phyloP scores from a whole-genome alignment of 2,329 filamentous ascomycete species.

The Corynespora cassiicola region DNA sequence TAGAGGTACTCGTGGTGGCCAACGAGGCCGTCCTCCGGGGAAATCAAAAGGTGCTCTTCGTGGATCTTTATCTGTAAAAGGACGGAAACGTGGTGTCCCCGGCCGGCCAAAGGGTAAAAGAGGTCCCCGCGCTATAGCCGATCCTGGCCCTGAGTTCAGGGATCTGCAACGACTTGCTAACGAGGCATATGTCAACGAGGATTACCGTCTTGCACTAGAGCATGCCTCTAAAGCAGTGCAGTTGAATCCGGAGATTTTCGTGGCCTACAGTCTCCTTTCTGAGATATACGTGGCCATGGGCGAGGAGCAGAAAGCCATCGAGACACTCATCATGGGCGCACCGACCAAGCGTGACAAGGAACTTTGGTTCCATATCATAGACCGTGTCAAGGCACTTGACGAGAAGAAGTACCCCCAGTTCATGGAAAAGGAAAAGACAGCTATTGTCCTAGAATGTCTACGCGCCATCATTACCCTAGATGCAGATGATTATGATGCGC shows the following conservation, averaged over 20 bases:
- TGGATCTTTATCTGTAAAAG: conserved; percentile 23
- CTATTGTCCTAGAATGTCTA: conserved; percentile 37
- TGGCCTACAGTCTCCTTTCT: conserved; percentile 65
- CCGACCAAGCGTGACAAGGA: conserved; percentile 62
- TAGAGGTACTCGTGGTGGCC: conserved; percentile 23
- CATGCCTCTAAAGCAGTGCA: conserved; percentile 43
- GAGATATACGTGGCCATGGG: conserved; percentile 64
- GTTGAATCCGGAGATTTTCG: conserved; percentile 67
- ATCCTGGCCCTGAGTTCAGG: conserved; percentile 75
- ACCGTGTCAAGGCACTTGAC: conserved; percentile 58
- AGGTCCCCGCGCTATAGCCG: conserved; percentile 63
- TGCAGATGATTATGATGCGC: conserved; percentile 58
- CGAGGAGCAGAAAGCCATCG: conserved; percentile 62
- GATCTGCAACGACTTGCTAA: conserved; percentile 71
- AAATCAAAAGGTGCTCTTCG: conserved; percentile 30
- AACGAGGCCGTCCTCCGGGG: conserved; percentile 32
- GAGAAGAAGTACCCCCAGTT: conserved; percentile 35
- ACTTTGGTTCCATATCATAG: conserved; percentile 65
- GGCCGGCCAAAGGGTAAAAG: conserved; percentile 39
- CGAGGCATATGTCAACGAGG: conserved; percentile 68
- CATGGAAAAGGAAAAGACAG: conserved; percentile 33
- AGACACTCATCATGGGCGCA: conserved; percentile 64
- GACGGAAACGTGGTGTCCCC: conserved; percentile 27
- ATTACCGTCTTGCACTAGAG: conserved; percentile 58
- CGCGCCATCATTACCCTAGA: conserved; percentile 61